These are phyloP conservation scores for Amylostereum areolatum DNA, from an alignment of 1,284 basidiomycete species.

Conservation along the genomic window DNA sequence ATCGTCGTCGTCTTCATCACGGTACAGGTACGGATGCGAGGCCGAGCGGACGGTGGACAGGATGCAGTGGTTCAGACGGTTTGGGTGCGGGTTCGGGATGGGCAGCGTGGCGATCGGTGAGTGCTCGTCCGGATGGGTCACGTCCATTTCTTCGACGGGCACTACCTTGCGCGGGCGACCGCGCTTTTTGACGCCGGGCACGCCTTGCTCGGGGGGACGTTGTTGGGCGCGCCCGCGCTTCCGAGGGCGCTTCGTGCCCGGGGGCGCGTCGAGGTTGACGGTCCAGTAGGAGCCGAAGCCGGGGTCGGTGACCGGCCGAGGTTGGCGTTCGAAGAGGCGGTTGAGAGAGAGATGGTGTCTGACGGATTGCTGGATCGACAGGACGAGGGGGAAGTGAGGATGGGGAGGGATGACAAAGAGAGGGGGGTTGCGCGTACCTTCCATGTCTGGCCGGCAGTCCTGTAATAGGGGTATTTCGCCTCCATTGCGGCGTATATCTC, in stretches of 20 bases:
- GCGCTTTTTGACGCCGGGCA: constrained; percentile 31
- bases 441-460: constrained; percentile 72
- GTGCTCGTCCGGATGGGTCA: constrained; percentile 6
- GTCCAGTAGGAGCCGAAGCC: constrained; percentile 84
- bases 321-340: constrained; percentile 71
- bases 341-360: constrained; percentile 76
- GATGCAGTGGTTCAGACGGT: background rate
- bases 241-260: constrained; percentile 74
- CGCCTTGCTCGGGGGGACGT: constrained; percentile 30
- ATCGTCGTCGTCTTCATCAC: constrained; percentile 26
- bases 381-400: constrained; percentile 7
- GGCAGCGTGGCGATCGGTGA: constrained; percentile 20
- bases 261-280: constrained; percentile 71
- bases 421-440: constrained; percentile 43
- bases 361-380: constrained; percentile 65
- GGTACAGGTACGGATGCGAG: constrained; percentile 14
- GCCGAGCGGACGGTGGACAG: constrained; percentile 4
- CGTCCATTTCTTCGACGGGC: constrained; percentile 1
- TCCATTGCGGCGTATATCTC: constrained; percentile 83
- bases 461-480: constrained; percentile 73
- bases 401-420: constrained; percentile 10
- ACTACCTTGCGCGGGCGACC: constrained; percentile 40
- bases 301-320: constrained; percentile 72
- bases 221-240: constrained; percentile 63
- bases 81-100: background rate